phyloP scores from a whole-genome alignment of 495 filamentous ascomycete genomes.

The Diplogelasinospora grovesii region DNA sequence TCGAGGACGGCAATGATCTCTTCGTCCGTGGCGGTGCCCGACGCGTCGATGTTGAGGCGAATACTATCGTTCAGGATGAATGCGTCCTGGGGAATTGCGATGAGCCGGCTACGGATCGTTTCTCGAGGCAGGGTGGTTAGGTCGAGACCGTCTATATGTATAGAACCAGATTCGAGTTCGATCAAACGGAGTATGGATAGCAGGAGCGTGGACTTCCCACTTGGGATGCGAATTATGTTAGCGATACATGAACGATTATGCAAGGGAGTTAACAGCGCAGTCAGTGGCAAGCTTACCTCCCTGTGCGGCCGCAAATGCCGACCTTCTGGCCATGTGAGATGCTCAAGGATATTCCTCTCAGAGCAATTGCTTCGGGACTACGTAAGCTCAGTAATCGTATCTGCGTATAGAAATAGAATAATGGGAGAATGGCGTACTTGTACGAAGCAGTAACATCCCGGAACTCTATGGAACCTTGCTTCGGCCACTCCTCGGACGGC shows the following conservation, averaged over 20 bases:
- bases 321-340: constrained; percentile 5
- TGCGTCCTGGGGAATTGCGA: constrained; percentile 45
- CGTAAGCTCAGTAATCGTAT: too few relatives aligned
- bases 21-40: constrained; percentile 8
- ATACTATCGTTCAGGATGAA: constrained; percentile 29
- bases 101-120: constrained; percentile 5
- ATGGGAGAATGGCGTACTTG: constrained; percentile 3
- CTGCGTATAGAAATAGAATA: too few relatives aligned
- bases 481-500: constrained; percentile 5
- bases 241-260: too few relatives aligned
- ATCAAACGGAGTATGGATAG: constrained; percentile 86
- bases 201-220: constrained; percentile 82
- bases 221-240: too few relatives aligned
- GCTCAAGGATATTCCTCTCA: constrained; percentile 19
- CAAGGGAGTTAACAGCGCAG: too few relatives aligned
- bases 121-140: constrained; percentile 4
- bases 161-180: constrained; percentile 60
- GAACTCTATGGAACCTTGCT: constrained; percentile 2
- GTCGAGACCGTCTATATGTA: constrained; percentile 11
- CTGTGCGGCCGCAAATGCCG: constrained; percentile 12
- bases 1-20: constrained; percentile 12
- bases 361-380: too few relatives aligned
- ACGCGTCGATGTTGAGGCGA: constrained; percentile 5
- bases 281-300: too few relatives aligned
- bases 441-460: constrained; percentile 11